Base-by-base conservation (phyloP, 108 stramenopile genomes). In the Schizochytrium sp. region DNA sequence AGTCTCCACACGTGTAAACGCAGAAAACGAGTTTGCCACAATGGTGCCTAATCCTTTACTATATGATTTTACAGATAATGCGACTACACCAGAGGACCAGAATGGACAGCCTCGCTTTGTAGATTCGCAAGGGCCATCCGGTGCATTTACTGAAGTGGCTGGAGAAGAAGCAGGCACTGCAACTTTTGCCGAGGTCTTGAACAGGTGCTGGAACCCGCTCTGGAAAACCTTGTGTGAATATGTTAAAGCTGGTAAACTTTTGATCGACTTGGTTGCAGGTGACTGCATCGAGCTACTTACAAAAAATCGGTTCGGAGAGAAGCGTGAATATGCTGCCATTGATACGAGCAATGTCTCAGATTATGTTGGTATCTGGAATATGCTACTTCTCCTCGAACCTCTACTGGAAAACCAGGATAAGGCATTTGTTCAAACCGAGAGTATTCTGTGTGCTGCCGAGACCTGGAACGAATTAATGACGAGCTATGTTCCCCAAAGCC, bases 401-500 rank as follows among this genome's bases (percentile, higher is more conserved):
- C 3, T 60, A 12, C n/a, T 88, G 15, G 53, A 83, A 28, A 7
- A 17, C 53, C 5, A 13, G 28, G 13, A 49, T 47, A n/a, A 10
- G 8, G 76, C 76, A n/a, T 83, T 83, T 83, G 53, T 83, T 7
- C 76, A 55, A 53, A 83, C 76, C 76, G 76, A 83, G 76, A 49
- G 28, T 38, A 83, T 83, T 55, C 47, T 83, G 0, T 13, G 28
- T 5, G 76, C 53, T 12, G 53, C 50, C 19, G 76, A 83, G 47
- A 83, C 10, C 76, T n/a, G 49, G 5, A 4, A 42, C 5, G 53
- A 55, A 13, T n/a, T 83, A n/a, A 47, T 83, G 8, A 17, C 8
- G 8, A 55, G 8, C 50, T n/a, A n/a, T 1, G 28, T 53, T 5
- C 76, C 76, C 15, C 76, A 40, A 10, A 83, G 76, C 47, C 5